These are phyloP conservation scores for Bullera alba DNA, from an alignment of 768 basidiomycete genomes.

Conservation along the genomic window DNA sequence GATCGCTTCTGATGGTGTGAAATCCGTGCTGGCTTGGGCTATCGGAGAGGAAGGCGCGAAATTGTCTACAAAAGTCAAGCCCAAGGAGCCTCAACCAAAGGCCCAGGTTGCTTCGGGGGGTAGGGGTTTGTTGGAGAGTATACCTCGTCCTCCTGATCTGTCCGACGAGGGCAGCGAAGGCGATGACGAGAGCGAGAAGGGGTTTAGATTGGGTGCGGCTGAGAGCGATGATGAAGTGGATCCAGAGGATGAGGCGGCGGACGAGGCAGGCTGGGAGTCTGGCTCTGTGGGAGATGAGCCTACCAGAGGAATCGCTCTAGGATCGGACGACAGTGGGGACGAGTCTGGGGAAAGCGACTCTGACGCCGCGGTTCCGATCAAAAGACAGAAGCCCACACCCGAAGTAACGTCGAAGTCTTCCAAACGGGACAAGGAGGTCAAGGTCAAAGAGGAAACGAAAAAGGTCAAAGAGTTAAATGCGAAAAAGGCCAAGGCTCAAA, in stretches of 20 bases:
- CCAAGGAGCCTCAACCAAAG: too few relatives aligned
- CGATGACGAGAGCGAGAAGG: slow-evolving; percentile 31
- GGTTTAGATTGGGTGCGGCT: slow-evolving; percentile 43
- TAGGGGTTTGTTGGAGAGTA: too few relatives aligned
- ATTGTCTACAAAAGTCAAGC: slow-evolving; percentile 23
- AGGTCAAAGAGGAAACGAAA: neutral
- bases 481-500: slow-evolving; percentile 4
- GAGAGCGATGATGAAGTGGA: slow-evolving; percentile 45
- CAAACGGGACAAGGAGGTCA: neutral
- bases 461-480: slow-evolving; percentile 9
- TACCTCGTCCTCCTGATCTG: too few relatives aligned
- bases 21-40: slow-evolving; percentile 53
- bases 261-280: slow-evolving; percentile 47
- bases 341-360: slow-evolving; percentile 2
- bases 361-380: neutral
- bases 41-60: slow-evolving; percentile 36
- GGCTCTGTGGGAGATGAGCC: slow-evolving; percentile 48
- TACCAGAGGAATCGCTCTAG: neutral
- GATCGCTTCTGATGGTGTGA: slow-evolving; percentile 58
- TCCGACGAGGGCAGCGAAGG: slow-evolving; percentile 13
- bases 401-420: neutral
- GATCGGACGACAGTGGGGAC: slow-evolving; percentile 9
- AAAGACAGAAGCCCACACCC: slow-evolving; percentile 1
- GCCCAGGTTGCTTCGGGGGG: too few relatives aligned
- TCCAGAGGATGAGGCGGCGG: slow-evolving; percentile 33